These are phyloP conservation scores for Neostapfia colusana DNA, from an alignment of 176 grass and related monocot species.

Conservation along the genomic window DNA sequence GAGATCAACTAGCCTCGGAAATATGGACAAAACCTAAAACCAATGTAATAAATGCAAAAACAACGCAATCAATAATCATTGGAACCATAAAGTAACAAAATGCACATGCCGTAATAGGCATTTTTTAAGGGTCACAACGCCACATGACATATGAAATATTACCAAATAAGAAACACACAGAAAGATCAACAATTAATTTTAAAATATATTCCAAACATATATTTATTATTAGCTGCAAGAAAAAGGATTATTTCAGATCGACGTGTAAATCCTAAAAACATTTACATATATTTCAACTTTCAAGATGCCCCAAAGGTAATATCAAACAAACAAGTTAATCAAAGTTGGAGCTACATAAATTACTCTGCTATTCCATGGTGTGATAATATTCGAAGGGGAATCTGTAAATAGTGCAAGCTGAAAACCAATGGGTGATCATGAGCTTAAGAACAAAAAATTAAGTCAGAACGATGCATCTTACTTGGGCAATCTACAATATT, in stretches of 20 bases:
- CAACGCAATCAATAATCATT: conserved; percentile 5
- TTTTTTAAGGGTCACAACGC: conserved; percentile 7
- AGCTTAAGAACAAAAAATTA: neutral
- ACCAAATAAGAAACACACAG: neutral
- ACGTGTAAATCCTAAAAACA: neutral
- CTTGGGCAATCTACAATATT: conserved; percentile 3
- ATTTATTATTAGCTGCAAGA: conserved; percentile 21
- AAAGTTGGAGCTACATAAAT: neutral
- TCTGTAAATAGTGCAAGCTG: neutral
- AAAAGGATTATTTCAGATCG: conserved; percentile 17
- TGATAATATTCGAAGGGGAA: neutral
- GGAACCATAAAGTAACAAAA: conserved; percentile 10
- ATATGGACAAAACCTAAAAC: conserved; percentile 86
- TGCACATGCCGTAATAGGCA: neutral
- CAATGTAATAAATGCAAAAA: neutral
- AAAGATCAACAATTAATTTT: neutral
- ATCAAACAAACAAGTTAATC: conserved; percentile 12
- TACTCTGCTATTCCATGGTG: neutral
- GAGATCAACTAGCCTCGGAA: conserved; percentile 91
- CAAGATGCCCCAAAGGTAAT: neutral
- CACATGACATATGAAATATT: neutral
- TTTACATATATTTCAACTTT: conserved; percentile 15
- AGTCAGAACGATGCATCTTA: neutral
- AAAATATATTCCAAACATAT: neutral
- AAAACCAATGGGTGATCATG: conserved; percentile 16